Evolutionary conservation across 192 early-diverging fungal genomes (phyloP), one percentile per base, ranked within the genome.

Genomic region (Backusella macrospora): DNA sequence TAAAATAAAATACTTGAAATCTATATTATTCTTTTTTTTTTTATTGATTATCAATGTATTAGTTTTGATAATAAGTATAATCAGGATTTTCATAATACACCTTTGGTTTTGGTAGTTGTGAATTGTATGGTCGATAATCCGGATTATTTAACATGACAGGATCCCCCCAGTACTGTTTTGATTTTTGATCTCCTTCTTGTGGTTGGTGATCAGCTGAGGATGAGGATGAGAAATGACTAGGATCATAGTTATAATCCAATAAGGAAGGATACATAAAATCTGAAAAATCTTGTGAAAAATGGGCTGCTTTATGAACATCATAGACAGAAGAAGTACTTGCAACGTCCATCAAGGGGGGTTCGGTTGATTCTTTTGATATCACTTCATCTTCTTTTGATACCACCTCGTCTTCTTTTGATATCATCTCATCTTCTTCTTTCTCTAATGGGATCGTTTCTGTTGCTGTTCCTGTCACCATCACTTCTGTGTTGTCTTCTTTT

Each of bases 191-290:
- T 10, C 26, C 29, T 34, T 34, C 29, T 34, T 34, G 29, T 34
- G 0, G 29, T 34, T 34, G 29, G 29, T 34, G 29, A 34, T 34
- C 29, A 34, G 29, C 29, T 34, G 16, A 52, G 16, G 49, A 59
- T 46, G 45, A 10, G 6, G 2, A 49, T 16, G 48, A 49, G 16
- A 18, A 8, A n/a, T 59, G 52, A 12, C 26, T 59, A 23, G 52
- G 52, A 66, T 66, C 38, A 12, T 43, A 40, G 23, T 38, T 66
- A 23, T 66, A 66, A 66, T 66, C 65, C 4, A 66, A 13, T 66
- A 66, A 14, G 0, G 42, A 68, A 2, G 78, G 78, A 34, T 79
- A 79, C 16, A 79, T 37, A 75, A 79, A 79, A 34, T 79, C 78
- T 14, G 73, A 40, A 49, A 79, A 74, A 39, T 39, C 29, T 64